These are phyloP conservation scores for Wickerhamiella occidentalis DNA, from an alignment of 805 yeast species.

Conservation along the genomic window DNA sequence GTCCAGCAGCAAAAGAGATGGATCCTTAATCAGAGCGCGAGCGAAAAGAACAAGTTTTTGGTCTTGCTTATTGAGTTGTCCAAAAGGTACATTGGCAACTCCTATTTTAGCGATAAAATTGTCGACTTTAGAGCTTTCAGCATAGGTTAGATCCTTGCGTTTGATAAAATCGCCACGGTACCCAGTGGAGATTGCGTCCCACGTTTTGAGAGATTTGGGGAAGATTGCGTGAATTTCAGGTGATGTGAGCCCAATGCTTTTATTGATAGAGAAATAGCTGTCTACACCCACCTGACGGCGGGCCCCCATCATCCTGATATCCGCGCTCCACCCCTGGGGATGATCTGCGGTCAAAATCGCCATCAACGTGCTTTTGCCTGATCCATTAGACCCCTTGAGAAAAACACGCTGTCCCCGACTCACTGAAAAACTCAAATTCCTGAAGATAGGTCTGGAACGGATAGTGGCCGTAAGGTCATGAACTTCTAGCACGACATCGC, in stretches of 20 bases:
- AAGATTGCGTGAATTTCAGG: conserved; percentile 90
- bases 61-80: conserved; percentile 48
- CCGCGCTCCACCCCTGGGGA: conserved; percentile 87
- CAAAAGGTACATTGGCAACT: conserved; percentile 37
- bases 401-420: conserved; percentile 75
- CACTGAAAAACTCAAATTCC: conserved; percentile 53
- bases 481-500: conserved; percentile 38
- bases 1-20: conserved; percentile 68
- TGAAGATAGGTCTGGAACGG: conserved; percentile 46
- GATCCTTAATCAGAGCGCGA: conserved; percentile 66
- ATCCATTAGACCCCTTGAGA: conserved; percentile 76
- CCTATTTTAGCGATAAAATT: conserved; percentile 38
- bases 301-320: conserved; percentile 49
- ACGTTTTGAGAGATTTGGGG: conserved; percentile 43
- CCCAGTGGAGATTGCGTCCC: conserved; percentile 59
- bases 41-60: conserved; percentile 70
- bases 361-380: conserved; percentile 83
- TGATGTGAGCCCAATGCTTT: conserved; percentile 69
- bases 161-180: conserved; percentile 52
- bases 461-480: conserved; percentile 53
- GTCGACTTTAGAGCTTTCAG: conserved; percentile 33
- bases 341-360: conserved; percentile 86
- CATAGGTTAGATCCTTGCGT: conserved; percentile 31
- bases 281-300: conserved; percentile 63
- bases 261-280: conserved; percentile 67